Percentiles rank a stretch among this genome's conserved stretches.
Evolutionary conservation across 352 stramenopile species (phyloP).

Genomic region (Pythium insidiosum): DNA sequence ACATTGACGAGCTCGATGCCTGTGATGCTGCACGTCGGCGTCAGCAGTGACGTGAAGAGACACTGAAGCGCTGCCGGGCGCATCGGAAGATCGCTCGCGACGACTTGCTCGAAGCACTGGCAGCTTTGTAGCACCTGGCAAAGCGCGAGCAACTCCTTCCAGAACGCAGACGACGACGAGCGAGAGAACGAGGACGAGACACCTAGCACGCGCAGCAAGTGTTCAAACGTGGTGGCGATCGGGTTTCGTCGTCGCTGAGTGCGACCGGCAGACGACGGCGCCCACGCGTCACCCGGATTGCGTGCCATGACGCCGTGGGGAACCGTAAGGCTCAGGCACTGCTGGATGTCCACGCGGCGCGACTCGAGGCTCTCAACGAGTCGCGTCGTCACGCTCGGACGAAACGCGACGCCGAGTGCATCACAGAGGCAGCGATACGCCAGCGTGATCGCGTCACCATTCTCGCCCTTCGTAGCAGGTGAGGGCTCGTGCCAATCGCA

Average conservation of each 20-base stretch:
- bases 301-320: too few relatives aligned
- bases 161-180: slow-evolving; percentile 13
- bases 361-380: slow-evolving; percentile 37
- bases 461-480: slow-evolving; percentile 10
- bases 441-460: slow-evolving; percentile 27
- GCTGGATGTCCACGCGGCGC: slow-evolving; percentile 50
- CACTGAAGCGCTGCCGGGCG: slow-evolving; percentile 27
- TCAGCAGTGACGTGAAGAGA: slow-evolving; percentile 44
- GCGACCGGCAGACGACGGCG: slow-evolving; percentile 8
- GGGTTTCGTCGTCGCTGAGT: slow-evolving; percentile 2
- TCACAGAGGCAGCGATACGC: slow-evolving; percentile 63
- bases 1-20: slow-evolving; percentile 46
- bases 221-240: neutral
- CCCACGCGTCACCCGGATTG: too few relatives aligned
- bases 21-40: slow-evolving; percentile 22
- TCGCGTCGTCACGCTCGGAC: slow-evolving; percentile 30
- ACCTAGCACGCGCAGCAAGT: neutral
- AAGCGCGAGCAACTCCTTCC: slow-evolving; percentile 40
- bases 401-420: slow-evolving; percentile 35
- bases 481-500: slow-evolving; percentile 57
- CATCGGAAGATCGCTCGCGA: slow-evolving; percentile 39
- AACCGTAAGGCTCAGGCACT: slow-evolving; percentile 38
- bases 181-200: neutral
- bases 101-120: slow-evolving; percentile 33
- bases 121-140: slow-evolving; percentile 29